Conservation (phyloP, 306 rosid species). For the Gastrolobium bilobum region DNA sequence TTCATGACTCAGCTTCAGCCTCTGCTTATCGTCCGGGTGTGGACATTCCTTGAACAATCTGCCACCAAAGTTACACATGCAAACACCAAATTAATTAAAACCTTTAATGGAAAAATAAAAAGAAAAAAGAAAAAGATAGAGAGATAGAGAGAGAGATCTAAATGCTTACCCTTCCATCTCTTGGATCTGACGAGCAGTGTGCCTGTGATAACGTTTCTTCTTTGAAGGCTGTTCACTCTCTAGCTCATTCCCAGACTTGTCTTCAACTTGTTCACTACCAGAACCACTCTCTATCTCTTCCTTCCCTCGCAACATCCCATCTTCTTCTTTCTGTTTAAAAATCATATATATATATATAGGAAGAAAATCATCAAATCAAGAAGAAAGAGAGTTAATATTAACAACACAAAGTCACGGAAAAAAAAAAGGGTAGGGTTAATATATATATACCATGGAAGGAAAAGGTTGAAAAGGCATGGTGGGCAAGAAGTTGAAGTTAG, state of each 20-base stretch:
- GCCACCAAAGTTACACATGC: conserved; percentile 26
- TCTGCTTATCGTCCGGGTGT: conserved; percentile 98
- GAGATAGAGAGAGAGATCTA: conserved; percentile 1
- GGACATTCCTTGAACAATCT: conserved; percentile 96
- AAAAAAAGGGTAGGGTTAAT: conserved; percentile 10
- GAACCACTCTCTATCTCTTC: conserved; percentile 93
- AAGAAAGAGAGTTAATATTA: background rate
- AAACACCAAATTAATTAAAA: background rate
- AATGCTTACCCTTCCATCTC: conserved; percentile 90
- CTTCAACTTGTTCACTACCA: conserved; percentile 83
- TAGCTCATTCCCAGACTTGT: conserved; percentile 79
- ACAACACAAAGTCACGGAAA: background rate
- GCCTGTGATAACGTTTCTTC: conserved; percentile 94
- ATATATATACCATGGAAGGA: conserved; percentile 54
- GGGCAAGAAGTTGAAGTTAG: conserved; percentile 87
- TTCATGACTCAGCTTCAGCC: conserved; percentile 83
- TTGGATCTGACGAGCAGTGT: conserved; percentile 98
- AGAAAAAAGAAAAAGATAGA: background rate
- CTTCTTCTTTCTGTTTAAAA: conserved; percentile 76
- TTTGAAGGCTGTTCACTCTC: conserved; percentile 65
- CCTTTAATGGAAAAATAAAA: background rate
- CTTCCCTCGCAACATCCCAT: conserved; percentile 68
- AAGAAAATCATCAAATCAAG: background rate
- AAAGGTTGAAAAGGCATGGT: conserved; percentile 76
- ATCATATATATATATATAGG: background rate